Base-by-base conservation (phyloP, 163 green algal species). In the Scenedesmus sp. region DNA sequence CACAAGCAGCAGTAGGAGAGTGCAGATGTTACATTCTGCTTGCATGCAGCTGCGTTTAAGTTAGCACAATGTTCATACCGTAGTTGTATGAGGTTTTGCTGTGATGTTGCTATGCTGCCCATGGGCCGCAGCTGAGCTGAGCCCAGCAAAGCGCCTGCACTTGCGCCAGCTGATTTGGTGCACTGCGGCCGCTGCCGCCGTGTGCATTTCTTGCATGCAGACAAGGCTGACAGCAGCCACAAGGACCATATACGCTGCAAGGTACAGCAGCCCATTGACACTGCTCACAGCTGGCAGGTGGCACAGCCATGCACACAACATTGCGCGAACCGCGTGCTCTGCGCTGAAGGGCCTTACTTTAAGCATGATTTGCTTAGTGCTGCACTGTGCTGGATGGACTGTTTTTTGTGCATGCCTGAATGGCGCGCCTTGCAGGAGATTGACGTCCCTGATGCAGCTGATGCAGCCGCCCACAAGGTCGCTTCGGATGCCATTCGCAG, bases 391-490 rank as follows among this genome's bases (percentile, higher is more conserved):
- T 7, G 22, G 20, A 2, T 7, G n/a, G 2, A 3, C 2, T 70
- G 3, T 1, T 20, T 22, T 33, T 70, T 20, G 51, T 15, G 7
- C 56, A 70, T n/a, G 22, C 56, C 20, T 70, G 20, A 26, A 16
- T 61, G 51, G 13, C 20, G 30, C 24, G 30, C 40, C 33, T 22
- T 56, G 70, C 85, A 90, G 85, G 72, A 84, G n/a, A 72, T 90
- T 18, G 30, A n/a, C 16, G 85, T 73, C 18, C 72, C 85, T 40
- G 85, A 90, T 73, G 44, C 68, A 37, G 72, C 85, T 53, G 85
- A 90, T 44, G 85, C 85, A 20, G 85, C 85, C 53, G 70, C 78
- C 22, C 24, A 40, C 49, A 42, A 56, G 24, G 16, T 0, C 13
- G 72, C 30, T 3, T 30, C 30, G 0, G 13, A 83, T 15, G 40